Percentiles rank a stretch among this genome's conserved stretches.
These are phyloP conservation scores for Eleusine indica DNA, from an alignment of 176 grass and related monocot species.

Conservation along the genomic window DNA sequence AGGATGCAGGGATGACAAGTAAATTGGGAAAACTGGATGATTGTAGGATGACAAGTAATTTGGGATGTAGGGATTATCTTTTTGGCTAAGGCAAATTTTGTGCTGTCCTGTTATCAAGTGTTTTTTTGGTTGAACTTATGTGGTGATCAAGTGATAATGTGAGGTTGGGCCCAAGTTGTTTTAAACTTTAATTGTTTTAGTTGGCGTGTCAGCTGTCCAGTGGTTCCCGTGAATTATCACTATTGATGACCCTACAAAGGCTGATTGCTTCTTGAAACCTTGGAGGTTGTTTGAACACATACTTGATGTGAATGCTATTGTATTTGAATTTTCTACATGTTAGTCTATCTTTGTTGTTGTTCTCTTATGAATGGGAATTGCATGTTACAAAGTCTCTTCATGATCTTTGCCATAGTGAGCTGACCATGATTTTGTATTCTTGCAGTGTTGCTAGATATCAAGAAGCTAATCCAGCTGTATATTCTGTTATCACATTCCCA, in stretches of 20 bases:
- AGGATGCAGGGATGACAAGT: no score
- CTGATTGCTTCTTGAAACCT: slow-evolving; percentile 27
- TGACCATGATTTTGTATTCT: slow-evolving; percentile 32
- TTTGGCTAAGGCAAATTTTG: not conserved
- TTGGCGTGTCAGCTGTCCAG: not conserved
- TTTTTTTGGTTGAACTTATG: slow-evolving; percentile 22
- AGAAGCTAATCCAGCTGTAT: slow-evolving; percentile 98
- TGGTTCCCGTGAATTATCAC: slow-evolving; percentile 3
- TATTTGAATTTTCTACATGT: slow-evolving; percentile 18
- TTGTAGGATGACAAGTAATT: no score
- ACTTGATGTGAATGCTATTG: slow-evolving; percentile 8
- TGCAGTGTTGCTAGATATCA: slow-evolving; percentile 95
- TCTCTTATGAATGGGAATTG: slow-evolving; percentile 30
- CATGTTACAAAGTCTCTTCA: not conserved
- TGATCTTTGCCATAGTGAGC: slow-evolving; percentile 2
- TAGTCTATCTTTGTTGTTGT: not conserved
- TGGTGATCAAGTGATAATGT: slow-evolving; percentile 15
- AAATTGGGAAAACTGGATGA: no score
- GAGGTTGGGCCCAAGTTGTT: no score
- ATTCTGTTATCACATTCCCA: slow-evolving; percentile 96
- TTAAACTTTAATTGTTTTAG: not conserved
- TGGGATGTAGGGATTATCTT: no score
- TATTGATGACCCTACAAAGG: not conserved
- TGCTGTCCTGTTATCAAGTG: not conserved
- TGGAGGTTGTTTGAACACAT: slow-evolving; percentile 14